phyloP scores from a whole-genome alignment of 352 stramenopile species.

The Globisporangium cylindrosporum region DNA sequence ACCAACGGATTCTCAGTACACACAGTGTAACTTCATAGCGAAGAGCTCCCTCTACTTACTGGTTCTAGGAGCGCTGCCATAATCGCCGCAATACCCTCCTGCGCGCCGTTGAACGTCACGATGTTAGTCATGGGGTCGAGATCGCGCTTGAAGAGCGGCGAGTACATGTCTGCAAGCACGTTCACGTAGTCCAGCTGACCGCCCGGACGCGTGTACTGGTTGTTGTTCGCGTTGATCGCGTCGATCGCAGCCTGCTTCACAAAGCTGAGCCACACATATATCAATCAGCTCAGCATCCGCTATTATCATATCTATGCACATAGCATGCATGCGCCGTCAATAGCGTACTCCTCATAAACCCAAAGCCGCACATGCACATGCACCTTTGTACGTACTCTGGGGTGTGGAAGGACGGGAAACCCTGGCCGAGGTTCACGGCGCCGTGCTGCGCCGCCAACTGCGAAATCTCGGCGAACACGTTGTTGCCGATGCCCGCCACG shows the following conservation, averaged over 20 bases:
- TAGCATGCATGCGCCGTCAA: neutral
- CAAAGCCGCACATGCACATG: neutral
- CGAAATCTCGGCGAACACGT: constrained; percentile 88
- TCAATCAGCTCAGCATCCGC: neutral
- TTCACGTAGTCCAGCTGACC: constrained; percentile 78
- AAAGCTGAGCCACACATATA: constrained; percentile 43
- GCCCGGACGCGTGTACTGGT: constrained; percentile 90
- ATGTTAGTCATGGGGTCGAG: constrained; percentile 79
- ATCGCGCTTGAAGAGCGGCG: constrained; percentile 52
- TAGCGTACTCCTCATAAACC: neutral
- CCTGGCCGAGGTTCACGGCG: constrained; percentile 95
- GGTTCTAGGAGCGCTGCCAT: constrained; percentile 76
- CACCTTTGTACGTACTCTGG: constrained; percentile 36
- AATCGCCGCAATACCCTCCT: constrained; percentile 84
- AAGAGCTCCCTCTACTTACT: constrained; percentile 15
- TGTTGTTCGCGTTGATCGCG: constrained; percentile 73
- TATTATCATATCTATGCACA: neutral
- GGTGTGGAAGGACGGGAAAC: constrained; percentile 95
- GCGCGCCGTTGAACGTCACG: constrained; percentile 86
- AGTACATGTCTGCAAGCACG: constrained; percentile 80
- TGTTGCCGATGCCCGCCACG: constrained; percentile 61
- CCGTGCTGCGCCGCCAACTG: constrained; percentile 74
- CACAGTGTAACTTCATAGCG: neutral
- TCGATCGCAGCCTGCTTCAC: constrained; percentile 86
- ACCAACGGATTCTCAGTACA: neutral